Evolutionary conservation across 768 basidiomycete genomes (phyloP).

Genomic region (Hortiboletus flavorubellus): DNA sequence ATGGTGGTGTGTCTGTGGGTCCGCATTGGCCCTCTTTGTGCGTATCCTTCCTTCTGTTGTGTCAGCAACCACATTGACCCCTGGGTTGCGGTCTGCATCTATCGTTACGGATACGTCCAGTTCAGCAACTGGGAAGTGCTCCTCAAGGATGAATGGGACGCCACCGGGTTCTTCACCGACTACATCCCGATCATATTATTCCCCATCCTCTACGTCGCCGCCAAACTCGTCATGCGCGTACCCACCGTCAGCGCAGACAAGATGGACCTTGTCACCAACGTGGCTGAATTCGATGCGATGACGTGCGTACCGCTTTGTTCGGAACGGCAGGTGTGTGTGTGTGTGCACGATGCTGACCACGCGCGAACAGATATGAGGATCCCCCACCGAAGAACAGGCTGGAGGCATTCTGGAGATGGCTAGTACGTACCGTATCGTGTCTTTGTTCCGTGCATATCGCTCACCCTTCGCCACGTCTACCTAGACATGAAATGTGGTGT

Average conservation of each 20-base stretch:
- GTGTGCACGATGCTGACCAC: not conserved
- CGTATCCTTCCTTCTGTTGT: constrained; percentile 4
- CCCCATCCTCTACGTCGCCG: constrained; percentile 42
- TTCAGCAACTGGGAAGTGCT: constrained; percentile 41
- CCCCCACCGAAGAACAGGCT: constrained; percentile 24
- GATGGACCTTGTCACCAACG: constrained; percentile 28
- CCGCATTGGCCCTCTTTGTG: constrained; percentile 34
- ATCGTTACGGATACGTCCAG: constrained; percentile 12
- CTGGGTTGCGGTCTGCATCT: not conserved
- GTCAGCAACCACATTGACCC: not conserved
- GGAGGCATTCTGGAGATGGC: constrained; percentile 29
- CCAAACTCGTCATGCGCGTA: constrained; percentile 16
- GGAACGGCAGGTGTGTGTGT: no score
- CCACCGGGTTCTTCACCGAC: constrained; percentile 39
- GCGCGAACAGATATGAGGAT: constrained; percentile 23
- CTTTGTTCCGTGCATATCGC: not conserved
- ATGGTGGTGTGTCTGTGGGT: constrained; percentile 33
- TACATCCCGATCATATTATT: constrained; percentile 43
- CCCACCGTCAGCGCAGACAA: constrained; percentile 2
- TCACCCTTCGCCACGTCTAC: not conserved
- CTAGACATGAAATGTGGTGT: constrained; percentile 6
- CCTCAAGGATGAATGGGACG: constrained; percentile 34
- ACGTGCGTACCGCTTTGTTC: constrained; percentile 12
- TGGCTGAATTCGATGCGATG: constrained; percentile 29
- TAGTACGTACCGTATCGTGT: constrained; percentile 14